These are phyloP conservation scores for Aspergillus quadricinctus DNA, from an alignment of 2,329 filamentous ascomycete genomes.

Conservation along the genomic window DNA sequence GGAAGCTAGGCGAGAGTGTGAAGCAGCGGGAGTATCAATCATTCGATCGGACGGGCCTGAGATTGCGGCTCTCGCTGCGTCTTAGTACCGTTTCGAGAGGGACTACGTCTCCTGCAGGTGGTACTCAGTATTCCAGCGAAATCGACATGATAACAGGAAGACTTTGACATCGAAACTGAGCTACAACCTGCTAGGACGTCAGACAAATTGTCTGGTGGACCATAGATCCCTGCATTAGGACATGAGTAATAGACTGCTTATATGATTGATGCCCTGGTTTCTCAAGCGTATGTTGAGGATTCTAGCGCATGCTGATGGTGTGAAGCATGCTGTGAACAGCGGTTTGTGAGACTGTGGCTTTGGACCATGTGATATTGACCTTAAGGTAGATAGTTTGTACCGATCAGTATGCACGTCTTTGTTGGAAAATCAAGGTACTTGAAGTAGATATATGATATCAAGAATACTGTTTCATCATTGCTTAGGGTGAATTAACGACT, in stretches of 20 bases:
- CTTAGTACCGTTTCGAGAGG: not conserved
- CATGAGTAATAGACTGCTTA: too few relatives aligned
- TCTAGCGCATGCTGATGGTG: not conserved
- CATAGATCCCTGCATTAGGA: too few relatives aligned
- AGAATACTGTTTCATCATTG: not conserved
- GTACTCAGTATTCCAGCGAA: not conserved
- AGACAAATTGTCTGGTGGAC: too few relatives aligned
- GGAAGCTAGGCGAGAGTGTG: constrained; percentile 51
- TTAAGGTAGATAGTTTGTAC: not conserved
- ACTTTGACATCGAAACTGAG: too few relatives aligned
- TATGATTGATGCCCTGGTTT: too few relatives aligned
- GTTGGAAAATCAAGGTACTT: too few relatives aligned
- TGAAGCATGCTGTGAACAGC: not conserved
- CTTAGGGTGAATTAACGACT: not conserved
- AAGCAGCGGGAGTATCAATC: constrained; percentile 57
- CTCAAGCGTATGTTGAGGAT: not conserved
- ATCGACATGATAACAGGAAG: not conserved
- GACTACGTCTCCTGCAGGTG: not conserved
- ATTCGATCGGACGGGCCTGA: constrained; percentile 56
- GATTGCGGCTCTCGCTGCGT: constrained; percentile 46
- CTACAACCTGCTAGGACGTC: too few relatives aligned
- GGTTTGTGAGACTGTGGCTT: not conserved
- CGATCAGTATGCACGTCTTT: not conserved
- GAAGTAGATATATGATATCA: not conserved
- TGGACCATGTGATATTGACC: not conserved